Evolutionary conservation across 768 basidiomycete species (phyloP).

Genomic region (Termitomyces sp.): DNA sequence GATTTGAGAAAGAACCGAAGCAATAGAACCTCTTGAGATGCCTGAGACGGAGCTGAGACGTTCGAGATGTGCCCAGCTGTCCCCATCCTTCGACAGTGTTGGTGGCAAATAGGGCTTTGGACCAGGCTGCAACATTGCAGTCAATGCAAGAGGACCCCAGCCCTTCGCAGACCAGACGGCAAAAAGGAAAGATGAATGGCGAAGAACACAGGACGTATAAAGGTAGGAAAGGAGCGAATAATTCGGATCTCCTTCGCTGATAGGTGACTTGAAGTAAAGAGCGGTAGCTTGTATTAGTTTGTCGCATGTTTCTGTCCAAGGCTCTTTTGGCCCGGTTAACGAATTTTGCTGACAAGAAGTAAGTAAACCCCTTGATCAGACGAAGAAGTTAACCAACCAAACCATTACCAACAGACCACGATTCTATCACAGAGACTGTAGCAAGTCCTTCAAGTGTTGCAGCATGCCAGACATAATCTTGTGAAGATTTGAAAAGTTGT

Average conservation of each 20-base stretch:
- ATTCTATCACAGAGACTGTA: constrained; percentile 72
- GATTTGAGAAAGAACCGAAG: constrained; percentile 57
- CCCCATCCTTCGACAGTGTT: constrained; percentile 42
- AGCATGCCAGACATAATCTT: constrained; percentile 87
- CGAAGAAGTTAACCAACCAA: constrained; percentile 42
- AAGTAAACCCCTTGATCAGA: constrained; percentile 7
- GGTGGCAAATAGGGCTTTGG: constrained; percentile 56
- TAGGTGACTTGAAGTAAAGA: constrained; percentile 57
- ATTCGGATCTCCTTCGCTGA: constrained; percentile 50
- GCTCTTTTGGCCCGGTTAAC: constrained; percentile 47
- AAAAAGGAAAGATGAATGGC: constrained; percentile 71
- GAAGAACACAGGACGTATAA: constrained; percentile 61
- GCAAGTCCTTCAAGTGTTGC: constrained; percentile 83
- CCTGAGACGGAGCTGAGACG: constrained; percentile 64
- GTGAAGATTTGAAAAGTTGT: constrained; percentile 62
- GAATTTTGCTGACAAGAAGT: constrained; percentile 45
- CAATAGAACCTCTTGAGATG: constrained; percentile 64
- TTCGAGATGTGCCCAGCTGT: constrained; percentile 49
- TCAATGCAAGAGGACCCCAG: constrained; percentile 76
- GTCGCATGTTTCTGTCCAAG: constrained; percentile 76
- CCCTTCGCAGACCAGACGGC: constrained; percentile 84
- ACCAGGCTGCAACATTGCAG: constrained; percentile 65
- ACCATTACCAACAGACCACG: constrained; percentile 75
- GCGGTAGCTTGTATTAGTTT: constrained; percentile 59
- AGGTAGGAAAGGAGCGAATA: constrained; percentile 62